Evolutionary conservation across 2,329 filamentous ascomycete genomes (phyloP), one percentile per base, ranked within the genome.

Genomic region (Colletotrichum sp.): DNA sequence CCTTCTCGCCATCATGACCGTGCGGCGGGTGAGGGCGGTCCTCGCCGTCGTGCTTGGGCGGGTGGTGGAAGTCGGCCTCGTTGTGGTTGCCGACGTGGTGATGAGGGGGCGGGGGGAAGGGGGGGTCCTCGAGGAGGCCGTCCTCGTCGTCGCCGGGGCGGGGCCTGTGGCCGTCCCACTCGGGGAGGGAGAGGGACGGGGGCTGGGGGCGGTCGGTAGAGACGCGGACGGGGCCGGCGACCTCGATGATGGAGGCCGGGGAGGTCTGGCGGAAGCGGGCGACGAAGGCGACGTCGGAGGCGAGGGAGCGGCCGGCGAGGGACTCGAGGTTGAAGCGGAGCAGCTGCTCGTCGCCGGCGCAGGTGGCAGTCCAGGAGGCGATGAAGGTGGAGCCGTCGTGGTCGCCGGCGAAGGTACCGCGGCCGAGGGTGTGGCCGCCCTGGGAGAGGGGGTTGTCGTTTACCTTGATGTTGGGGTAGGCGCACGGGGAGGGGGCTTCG

Each of bases 301-400:
- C 79, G 30, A 87, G 80, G 39, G 83, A 68, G 73, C 82, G 81
- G 65, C 85, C 87, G 79, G 90, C 84, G 39, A 90, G 75, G 9
- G 82, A 84, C 48, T 86, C 79, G 59, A 90, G 81, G 44, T 84
- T 82, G 59, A 91, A 85, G 72, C 82, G 85, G 79, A 91, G 80
- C 16, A 86, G 79, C 79, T 90, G 88, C 65, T 85, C 85, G 65
- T 86, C 81, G 52, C 83, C 80, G 52, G 87, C 81, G 76, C 89
- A 91, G 74, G 85, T 84, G 72, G 89, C 86, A 18, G 82, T 80
- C 89, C 89, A 91, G 66, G 84, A 83, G 72, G 87, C 88, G 26
- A 83, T 80, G 68, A 90, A 81, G 66, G 83, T 78, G 71, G 81
- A 82, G 71, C 84, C 85, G 32, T 84, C 79, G 34, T 85, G 82